A percentile compares a stretch with the other conserved stretches of the same genome.
Conservation (phyloP, 2,329 filamentous ascomycete genomes). For the Celoporthe dispersa region DNA sequence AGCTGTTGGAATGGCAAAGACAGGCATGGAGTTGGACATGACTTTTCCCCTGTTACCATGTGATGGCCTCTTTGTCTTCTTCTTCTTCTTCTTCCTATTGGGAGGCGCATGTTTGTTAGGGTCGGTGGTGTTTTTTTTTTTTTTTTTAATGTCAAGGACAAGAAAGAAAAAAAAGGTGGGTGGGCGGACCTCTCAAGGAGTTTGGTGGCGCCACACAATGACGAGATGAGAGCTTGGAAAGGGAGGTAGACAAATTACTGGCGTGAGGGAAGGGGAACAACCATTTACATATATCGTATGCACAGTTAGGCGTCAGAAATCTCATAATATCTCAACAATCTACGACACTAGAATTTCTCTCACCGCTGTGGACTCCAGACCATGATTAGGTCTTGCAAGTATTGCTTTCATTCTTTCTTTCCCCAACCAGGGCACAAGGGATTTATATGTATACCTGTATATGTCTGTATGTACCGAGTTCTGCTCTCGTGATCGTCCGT, state of each 20-base stretch:
- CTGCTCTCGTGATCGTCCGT: neutral
- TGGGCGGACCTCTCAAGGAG: too few relatives aligned
- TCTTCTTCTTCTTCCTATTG: neutral
- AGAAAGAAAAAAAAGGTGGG: neutral
- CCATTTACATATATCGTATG: neutral
- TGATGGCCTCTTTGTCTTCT: neutral
- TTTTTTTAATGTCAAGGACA: neutral
- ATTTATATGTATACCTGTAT: neutral
- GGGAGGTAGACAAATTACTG: neutral
- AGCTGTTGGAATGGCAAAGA: neutral
- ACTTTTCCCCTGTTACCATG: neutral
- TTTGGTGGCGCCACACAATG: slow-evolving; percentile 1
- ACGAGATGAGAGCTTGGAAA: neutral
- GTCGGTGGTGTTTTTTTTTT: too few relatives aligned
- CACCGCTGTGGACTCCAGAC: neutral
- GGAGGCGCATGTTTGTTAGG: neutral
- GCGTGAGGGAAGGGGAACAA: neutral
- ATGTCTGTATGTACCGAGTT: slow-evolving; percentile 3
- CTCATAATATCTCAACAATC: neutral
- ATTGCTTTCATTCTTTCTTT: neutral
- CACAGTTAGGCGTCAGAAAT: slow-evolving; percentile 3
- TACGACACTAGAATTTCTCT: neutral
- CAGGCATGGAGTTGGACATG: slow-evolving; percentile 2
- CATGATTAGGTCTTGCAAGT: neutral
- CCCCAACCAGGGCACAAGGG: neutral